Conservation (phyloP, 2,329 filamentous ascomycete genomes). For the Stemphylium vesicarium region DNA sequence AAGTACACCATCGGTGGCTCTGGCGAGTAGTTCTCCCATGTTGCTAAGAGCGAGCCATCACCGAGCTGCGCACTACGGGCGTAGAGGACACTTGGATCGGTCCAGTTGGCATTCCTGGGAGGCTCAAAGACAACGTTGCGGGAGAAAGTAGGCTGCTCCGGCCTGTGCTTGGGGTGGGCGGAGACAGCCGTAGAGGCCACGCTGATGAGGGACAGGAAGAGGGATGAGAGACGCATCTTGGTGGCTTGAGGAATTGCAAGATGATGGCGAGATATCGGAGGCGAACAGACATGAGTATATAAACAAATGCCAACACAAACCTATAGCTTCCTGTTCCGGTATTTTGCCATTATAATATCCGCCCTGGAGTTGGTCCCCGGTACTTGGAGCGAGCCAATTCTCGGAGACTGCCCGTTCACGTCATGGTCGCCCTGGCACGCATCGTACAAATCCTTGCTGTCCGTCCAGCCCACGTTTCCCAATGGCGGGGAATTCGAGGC, state of each 20-base stretch:
- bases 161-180: conserved; percentile 31
- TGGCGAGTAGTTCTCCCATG: conserved; percentile 62
- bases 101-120: conserved; percentile 50
- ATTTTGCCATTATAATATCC: background rate
- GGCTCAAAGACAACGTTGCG: conserved; percentile 52
- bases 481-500: conserved; percentile 19
- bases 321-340: background rate
- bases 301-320: conserved; percentile 10
- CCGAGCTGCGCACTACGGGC: conserved; percentile 57
- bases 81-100: conserved; percentile 58
- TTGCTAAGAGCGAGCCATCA: conserved; percentile 56
- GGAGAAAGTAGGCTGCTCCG: conserved; percentile 35
- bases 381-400: conserved; percentile 1
- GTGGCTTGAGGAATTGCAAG: conserved; percentile 12
- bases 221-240: conserved; percentile 41
- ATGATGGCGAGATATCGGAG: background rate
- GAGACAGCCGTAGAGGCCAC: conserved; percentile 18
- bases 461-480: background rate
- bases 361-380: conserved; percentile 1
- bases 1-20: conserved; percentile 54
- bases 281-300: conserved; percentile 4
- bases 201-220: conserved; percentile 32
- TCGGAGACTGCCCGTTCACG: conserved; percentile 9
- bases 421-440: conserved; percentile 4
- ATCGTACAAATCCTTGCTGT: background rate